These are phyloP conservation scores for Calonectria hawksworthii DNA, from an alignment of 2,329 filamentous ascomycete genomes.

Conservation along the genomic window DNA sequence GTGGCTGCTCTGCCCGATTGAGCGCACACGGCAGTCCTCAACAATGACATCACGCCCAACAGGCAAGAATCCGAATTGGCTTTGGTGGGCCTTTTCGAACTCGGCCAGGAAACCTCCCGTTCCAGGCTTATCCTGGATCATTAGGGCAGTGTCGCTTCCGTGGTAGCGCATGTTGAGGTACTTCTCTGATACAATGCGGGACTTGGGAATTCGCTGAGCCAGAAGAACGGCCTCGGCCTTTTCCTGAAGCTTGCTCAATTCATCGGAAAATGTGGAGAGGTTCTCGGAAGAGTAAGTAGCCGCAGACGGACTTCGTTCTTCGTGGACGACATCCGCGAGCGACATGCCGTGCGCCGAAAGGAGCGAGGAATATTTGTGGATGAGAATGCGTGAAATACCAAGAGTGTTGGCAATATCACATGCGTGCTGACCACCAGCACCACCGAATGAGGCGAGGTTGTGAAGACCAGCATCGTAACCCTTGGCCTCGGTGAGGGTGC, in stretches of 20 bases:
- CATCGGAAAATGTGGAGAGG: slow-evolving; percentile 73
- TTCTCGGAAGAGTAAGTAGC: slow-evolving; percentile 71
- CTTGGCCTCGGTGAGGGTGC: slow-evolving; percentile 89
- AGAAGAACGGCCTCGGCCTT: slow-evolving; percentile 76
- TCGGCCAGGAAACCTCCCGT: slow-evolving; percentile 84
- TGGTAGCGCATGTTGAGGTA: slow-evolving; percentile 94
- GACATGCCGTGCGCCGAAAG: slow-evolving; percentile 93
- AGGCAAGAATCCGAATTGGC: slow-evolving; percentile 92
- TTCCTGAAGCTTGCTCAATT: slow-evolving; percentile 82
- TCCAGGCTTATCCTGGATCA: slow-evolving; percentile 81
- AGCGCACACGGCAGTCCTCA: slow-evolving; percentile 87
- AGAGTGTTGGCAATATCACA: slow-evolving; percentile 87
- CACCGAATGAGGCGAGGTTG: slow-evolving; percentile 88
- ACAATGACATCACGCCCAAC: slow-evolving; percentile 87
- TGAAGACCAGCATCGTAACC: slow-evolving; percentile 91
- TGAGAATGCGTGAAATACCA: slow-evolving; percentile 84
- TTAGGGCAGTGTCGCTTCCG: slow-evolving; percentile 89
- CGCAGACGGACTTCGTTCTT: slow-evolving; percentile 77
- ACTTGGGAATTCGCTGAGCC: slow-evolving; percentile 82
- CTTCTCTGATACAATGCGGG: slow-evolving; percentile 85
- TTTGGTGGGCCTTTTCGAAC: slow-evolving; percentile 87
- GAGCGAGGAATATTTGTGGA: slow-evolving; percentile 89
- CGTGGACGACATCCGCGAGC: slow-evolving; percentile 90
- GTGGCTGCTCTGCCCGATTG: slow-evolving; percentile 85
- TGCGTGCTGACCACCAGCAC: slow-evolving; percentile 90